A percentile compares a stretch with the other conserved stretches of the same genome.
phyloP scores from a whole-genome alignment of 129 eudicot genomes.

The Arctium lappa region DNA sequence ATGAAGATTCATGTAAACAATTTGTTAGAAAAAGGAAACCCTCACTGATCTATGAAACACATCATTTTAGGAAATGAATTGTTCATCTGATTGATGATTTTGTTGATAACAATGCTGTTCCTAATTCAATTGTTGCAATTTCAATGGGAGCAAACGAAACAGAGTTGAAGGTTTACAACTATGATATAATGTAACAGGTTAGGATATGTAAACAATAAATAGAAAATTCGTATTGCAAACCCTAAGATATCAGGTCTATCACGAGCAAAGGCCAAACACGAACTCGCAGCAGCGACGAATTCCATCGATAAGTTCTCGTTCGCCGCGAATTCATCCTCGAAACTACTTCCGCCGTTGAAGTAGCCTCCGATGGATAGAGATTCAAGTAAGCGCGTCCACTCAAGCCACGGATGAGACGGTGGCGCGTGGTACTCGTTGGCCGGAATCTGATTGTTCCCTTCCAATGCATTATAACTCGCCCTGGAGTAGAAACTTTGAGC shows the following conservation, averaged over 20 bases:
- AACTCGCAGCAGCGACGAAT: conserved; percentile 43
- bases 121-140: background rate
- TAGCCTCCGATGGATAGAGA: conserved; percentile 25
- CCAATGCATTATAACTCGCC: conserved; percentile 15
- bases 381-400: conserved; percentile 50
- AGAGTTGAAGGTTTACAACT: background rate
- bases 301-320: conserved; percentile 39
- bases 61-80: background rate
- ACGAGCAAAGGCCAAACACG: conserved; percentile 62
- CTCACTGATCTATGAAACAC: background rate
- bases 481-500: conserved; percentile 34
- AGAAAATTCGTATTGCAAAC: conserved; percentile 33
- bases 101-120: background rate
- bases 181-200: background rate
- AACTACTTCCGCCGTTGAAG: conserved; percentile 1
- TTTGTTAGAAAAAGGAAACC: background rate
- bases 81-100: background rate
- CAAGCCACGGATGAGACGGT: conserved; percentile 55
- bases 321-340: conserved; percentile 37
- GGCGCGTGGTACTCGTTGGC: conserved; percentile 11
- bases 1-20: background rate
- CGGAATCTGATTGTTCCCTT: conserved; percentile 9
- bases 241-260: conserved; percentile 48
- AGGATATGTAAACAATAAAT: background rate
- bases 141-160: background rate